Evolutionary conservation across 2,329 filamentous ascomycete species (phyloP).

Genomic region (Pseudogymnoascus sp.): DNA sequence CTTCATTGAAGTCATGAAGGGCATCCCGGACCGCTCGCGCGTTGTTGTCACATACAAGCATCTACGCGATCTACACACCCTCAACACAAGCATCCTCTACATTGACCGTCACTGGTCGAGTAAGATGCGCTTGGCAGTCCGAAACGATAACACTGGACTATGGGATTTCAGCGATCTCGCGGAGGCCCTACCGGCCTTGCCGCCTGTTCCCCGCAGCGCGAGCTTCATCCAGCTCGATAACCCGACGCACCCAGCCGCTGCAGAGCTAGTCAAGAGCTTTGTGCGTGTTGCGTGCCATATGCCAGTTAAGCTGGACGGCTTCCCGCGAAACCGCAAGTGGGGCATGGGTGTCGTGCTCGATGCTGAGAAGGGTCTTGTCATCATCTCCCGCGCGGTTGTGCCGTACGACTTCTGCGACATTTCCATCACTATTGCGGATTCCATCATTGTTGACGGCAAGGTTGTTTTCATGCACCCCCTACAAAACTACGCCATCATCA

Average conservation of each 20-base stretch:
- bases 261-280: slow-evolving; percentile 89
- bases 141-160: slow-evolving; percentile 82
- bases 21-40: slow-evolving; percentile 72
- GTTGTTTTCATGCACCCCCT: slow-evolving; percentile 93
- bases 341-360: slow-evolving; percentile 97
- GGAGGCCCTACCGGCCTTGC: slow-evolving; percentile 68
- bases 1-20: slow-evolving; percentile 87
- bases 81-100: slow-evolving; percentile 86
- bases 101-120: slow-evolving; percentile 93
- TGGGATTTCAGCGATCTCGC: slow-evolving; percentile 92
- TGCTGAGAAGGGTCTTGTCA: slow-evolving; percentile 87
- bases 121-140: slow-evolving; percentile 86
- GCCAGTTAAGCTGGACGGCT: slow-evolving; percentile 96
- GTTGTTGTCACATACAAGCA: slow-evolving; percentile 96
- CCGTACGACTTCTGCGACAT: slow-evolving; percentile 97
- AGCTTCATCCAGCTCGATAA: slow-evolving; percentile 90
- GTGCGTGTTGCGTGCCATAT: slow-evolving; percentile 89
- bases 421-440: slow-evolving; percentile 91
- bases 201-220: slow-evolving; percentile 68
- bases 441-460: slow-evolving; percentile 88
- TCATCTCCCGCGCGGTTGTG: slow-evolving; percentile 89
- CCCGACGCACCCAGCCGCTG: slow-evolving; percentile 81
- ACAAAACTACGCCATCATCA: slow-evolving; percentile 92
- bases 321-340: slow-evolving; percentile 87
- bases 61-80: slow-evolving; percentile 85